Percentiles rank a stretch among this genome's conserved stretches.
phyloP scores from a whole-genome alignment of 768 basidiomycete species.

The Tricholoma furcatifolium region DNA sequence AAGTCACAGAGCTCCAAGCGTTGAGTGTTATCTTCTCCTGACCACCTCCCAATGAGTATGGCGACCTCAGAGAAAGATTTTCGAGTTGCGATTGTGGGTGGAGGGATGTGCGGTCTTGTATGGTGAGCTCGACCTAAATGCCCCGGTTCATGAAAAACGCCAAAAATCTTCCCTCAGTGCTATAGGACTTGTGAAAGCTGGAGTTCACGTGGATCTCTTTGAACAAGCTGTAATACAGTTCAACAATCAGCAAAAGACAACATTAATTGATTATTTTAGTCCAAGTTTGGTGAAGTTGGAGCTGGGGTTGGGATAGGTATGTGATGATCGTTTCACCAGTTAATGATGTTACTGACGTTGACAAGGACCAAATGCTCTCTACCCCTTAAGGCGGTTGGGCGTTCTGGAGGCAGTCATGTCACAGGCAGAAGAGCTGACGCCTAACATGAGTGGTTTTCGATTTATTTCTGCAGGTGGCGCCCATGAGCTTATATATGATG shows the following conservation, averaged over 20 bases:
- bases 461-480: conserved; percentile 40
- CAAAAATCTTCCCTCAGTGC: conserved; percentile 32
- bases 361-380: conserved; percentile 49
- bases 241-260: too few species aligned
- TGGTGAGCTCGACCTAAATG: conserved; percentile 25
- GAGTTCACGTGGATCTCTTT: conserved; percentile 46
- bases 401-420: conserved; percentile 41
- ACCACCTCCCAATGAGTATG: conserved; percentile 4
- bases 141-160: background rate
- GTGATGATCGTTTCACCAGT: background rate
- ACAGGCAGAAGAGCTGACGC: conserved; percentile 31
- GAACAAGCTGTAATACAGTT: conserved; percentile 44
- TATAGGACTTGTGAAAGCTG: conserved; percentile 37
- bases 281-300: conserved; percentile 50
- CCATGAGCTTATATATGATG: conserved; percentile 45
- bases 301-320: conserved; percentile 52
- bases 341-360: background rate
- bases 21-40: background rate
- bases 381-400: conserved; percentile 42
- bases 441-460: conserved; percentile 31
- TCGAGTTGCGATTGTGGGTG: conserved; percentile 52
- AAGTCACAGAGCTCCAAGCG: too few species aligned
- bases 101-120: conserved; percentile 54
- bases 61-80: conserved; percentile 34
- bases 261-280: conserved; percentile 29